phyloP scores from a whole-genome alignment of 163 green algal species.

The Chlamydomonas reinhardtii region DNA sequence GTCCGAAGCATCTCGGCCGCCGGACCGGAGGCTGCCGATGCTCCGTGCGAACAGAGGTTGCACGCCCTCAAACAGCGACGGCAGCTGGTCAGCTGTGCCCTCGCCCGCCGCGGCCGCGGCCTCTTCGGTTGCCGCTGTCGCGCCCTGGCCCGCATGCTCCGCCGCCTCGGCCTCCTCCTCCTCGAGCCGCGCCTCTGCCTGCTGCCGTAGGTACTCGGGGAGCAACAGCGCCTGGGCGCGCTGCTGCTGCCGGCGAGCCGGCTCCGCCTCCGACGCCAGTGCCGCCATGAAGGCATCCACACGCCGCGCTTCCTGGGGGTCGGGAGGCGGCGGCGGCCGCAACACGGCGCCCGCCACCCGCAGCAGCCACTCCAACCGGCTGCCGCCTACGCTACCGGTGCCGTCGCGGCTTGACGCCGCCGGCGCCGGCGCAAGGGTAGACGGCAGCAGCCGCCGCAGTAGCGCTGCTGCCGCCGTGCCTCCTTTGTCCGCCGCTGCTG shows the following conservation, averaged over 20 bases:
- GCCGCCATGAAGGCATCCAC: background rate
- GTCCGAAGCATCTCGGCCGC: too few relatives aligned
- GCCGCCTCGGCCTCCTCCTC: too few relatives aligned
- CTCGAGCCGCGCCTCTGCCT: background rate
- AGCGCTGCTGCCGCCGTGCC: background rate
- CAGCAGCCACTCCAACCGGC: slow-evolving; percentile 20
- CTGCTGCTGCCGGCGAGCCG: background rate
- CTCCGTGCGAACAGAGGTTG: too few relatives aligned
- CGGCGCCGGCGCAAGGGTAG: background rate
- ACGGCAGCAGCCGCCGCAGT: background rate
- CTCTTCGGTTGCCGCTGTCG: too few relatives aligned
- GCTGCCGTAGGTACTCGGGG: too few relatives aligned
- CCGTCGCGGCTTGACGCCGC: background rate
- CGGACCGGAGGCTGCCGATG: too few relatives aligned
- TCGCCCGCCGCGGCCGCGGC: too few relatives aligned
- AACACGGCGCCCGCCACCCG: background rate
- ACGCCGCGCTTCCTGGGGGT: background rate
- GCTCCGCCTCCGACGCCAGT: background rate
- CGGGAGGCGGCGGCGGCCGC: background rate
- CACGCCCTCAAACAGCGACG: too few relatives aligned
- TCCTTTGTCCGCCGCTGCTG: background rate
- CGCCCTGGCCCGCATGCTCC: too few relatives aligned
- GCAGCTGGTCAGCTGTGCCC: too few relatives aligned
- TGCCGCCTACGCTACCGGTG: background rate
- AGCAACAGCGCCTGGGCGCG: too few relatives aligned